Evolutionary conservation across 805 yeast species (phyloP).

Genomic region (Candida succiphila): DNA sequence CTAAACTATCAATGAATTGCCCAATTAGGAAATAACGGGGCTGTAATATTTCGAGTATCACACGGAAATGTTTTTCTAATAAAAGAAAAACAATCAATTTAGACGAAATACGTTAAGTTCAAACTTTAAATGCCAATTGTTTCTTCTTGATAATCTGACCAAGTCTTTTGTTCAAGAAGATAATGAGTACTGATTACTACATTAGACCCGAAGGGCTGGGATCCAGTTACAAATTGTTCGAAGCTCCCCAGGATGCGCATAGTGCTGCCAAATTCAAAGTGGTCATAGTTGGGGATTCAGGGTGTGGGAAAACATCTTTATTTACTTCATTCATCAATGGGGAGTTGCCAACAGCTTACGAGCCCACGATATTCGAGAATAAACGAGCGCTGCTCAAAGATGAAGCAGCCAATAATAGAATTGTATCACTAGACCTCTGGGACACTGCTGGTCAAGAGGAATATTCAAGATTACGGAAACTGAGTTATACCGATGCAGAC

Average conservation of each 20-base stretch:
- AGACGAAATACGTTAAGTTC: too few species aligned
- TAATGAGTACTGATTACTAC: constrained; percentile 1
- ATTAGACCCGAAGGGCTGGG: constrained; percentile 8
- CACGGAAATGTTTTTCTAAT: too few species aligned
- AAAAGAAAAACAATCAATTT: too few species aligned
- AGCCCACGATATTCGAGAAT: constrained; percentile 81
- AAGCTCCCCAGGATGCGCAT: constrained; percentile 20
- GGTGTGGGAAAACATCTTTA: constrained; percentile 83
- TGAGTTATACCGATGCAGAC: constrained; percentile 73
- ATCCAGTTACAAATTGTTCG: constrained; percentile 12
- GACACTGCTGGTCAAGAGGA: constrained; percentile 91
- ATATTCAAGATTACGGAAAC: constrained; percentile 69
- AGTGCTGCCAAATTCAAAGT: constrained; percentile 17
- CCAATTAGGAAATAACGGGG: too few species aligned
- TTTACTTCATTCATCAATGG: constrained; percentile 50
- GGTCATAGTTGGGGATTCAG: constrained; percentile 85
- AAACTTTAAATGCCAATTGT: too few species aligned
- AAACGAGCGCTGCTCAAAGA: constrained; percentile 32
- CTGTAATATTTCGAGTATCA: too few species aligned
- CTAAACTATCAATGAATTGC: too few species aligned
- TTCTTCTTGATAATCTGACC: too few species aligned
- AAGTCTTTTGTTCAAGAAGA: too few species aligned
- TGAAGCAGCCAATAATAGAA: constrained; percentile 59
- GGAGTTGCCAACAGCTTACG: constrained; percentile 59
- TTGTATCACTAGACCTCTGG: constrained; percentile 68